Evolutionary conservation across 768 basidiomycete genomes (phyloP), one percentile per base, ranked within the genome.

Genomic region (Naematelia encephala): DNA sequence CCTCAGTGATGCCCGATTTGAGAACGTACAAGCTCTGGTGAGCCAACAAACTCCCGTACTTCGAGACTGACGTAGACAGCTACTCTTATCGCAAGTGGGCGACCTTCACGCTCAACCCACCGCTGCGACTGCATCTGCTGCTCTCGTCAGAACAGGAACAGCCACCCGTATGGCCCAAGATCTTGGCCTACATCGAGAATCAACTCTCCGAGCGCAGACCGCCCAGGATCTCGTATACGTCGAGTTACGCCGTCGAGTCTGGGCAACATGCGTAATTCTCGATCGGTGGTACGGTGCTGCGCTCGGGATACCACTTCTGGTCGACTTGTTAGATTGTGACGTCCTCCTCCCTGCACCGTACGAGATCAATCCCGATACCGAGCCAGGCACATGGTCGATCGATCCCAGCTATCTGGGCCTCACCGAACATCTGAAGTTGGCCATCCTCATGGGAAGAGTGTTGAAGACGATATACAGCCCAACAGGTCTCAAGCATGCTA

Each of bases 161-260:
- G 72, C 90, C n/a, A 86, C 93, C 63, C 83, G 92, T 67, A 91
- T 97, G 94, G 96, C 94, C 3, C 96, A 99, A 80, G 94, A 98
- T 73, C 82, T 99, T 26, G 96, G 96, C 2, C 78, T 99, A 51
- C 94, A 98, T 76, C 84, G 96, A 23, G 90, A 93, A 46, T 91
- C 93, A 75, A 68, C 75, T 4, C 60, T 71, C 1, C 86, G 87
- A 29, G 74, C 72, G 3, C 56, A 72, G 25, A 72, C 72, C 19
- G 58, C 70, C 1, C 66, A 73, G 49, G 75, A 73, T 54, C 66
- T 74, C 39, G 75, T 73, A 30, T 74, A 75, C 62, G 84, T 98
- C 49, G 93, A 93, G 75, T 81, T 92, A 44, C 82, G 92, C 54
- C 83, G 96, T 60, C 83, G 96, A 53, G 80, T 99, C 34, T 99